Evolutionary conservation across 768 basidiomycete genomes (phyloP).

Genomic region (Tephrocybe rancida): DNA sequence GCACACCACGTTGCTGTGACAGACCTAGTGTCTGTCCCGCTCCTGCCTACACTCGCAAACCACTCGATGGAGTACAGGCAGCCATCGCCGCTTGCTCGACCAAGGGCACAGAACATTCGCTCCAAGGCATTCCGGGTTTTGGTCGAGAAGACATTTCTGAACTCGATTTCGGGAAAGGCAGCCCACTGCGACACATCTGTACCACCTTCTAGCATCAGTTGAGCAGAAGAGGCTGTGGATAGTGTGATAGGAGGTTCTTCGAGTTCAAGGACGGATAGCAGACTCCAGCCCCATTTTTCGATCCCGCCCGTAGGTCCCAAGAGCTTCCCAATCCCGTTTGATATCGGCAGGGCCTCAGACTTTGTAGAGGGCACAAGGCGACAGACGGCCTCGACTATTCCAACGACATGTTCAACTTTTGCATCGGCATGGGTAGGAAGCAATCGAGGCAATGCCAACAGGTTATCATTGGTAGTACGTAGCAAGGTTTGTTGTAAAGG

Average conservation of each 20-base stretch:
- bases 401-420: constrained; percentile 70
- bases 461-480: constrained; percentile 62
- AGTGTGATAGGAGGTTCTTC: constrained; percentile 50
- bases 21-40: constrained; percentile 44
- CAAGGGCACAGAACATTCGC: constrained; percentile 74
- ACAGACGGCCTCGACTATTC: constrained; percentile 74
- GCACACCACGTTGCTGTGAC: constrained; percentile 87
- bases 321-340: constrained; percentile 57
- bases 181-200: constrained; percentile 33
- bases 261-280: constrained; percentile 84
- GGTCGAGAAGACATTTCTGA: constrained; percentile 57
- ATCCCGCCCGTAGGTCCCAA: constrained; percentile 84
- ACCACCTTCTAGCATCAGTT: constrained; percentile 59
- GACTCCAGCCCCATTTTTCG: constrained; percentile 90
- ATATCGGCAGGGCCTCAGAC: constrained; percentile 42
- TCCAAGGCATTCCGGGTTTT: constrained; percentile 58
- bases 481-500: constrained; percentile 58
- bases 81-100: constrained; percentile 65
- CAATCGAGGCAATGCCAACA: constrained; percentile 72
- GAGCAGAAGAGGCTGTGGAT: constrained; percentile 49
- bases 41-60: constrained; percentile 61
- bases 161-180: constrained; percentile 60
- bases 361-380: constrained; percentile 35
- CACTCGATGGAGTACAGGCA: constrained; percentile 84
- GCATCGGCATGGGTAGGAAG: constrained; percentile 71